phyloP scores from a whole-genome alignment of 2,329 filamentous ascomycete species.

The Cercospora sojina region DNA sequence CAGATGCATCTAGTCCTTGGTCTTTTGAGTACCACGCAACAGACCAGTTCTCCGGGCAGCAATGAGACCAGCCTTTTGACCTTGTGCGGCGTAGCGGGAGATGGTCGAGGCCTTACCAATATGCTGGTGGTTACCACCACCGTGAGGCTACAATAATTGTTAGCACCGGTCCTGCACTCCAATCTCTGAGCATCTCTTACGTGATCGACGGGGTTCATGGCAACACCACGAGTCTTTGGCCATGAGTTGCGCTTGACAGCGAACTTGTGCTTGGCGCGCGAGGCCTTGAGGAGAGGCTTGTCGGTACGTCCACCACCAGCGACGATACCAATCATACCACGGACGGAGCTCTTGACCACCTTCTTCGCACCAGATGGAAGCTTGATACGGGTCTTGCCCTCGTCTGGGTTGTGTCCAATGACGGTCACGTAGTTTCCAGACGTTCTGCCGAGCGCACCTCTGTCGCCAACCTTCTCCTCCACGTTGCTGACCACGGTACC shows the following conservation, averaged over 20 bases:
- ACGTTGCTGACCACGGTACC: slow-evolving; percentile 99
- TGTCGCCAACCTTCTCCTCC: slow-evolving; percentile 97
- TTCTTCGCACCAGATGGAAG: slow-evolving; percentile 99
- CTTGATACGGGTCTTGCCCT: slow-evolving; percentile 99
- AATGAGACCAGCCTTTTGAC: slow-evolving; percentile 99
- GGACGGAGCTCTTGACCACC: slow-evolving; percentile 84
- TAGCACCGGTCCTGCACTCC: slow-evolving; percentile 26
- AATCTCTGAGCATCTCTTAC: slow-evolving; percentile 43
- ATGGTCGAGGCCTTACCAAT: slow-evolving; percentile 99
- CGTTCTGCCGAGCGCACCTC: slow-evolving; percentile 91
- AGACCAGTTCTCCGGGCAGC: slow-evolving; percentile 99
- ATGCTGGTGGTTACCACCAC: slow-evolving; percentile 98
- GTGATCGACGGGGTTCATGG: slow-evolving; percentile 99
- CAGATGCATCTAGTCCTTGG: slow-evolving; percentile 67
- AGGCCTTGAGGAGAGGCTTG: slow-evolving; percentile 99
- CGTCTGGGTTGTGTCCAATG: slow-evolving; percentile 95
- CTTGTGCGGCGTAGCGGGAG: slow-evolving; percentile 92
- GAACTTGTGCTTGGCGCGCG: slow-evolving; percentile 99
- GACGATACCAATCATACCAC: slow-evolving; percentile 99
- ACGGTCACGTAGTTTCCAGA: slow-evolving; percentile 99
- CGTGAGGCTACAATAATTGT: slow-evolving; percentile 48
- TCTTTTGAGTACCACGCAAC: slow-evolving; percentile 99
- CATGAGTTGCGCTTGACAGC: slow-evolving; percentile 99
- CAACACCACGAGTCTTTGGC: slow-evolving; percentile 99
- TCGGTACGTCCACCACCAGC: slow-evolving; percentile 99